Evolutionary conservation across 768 basidiomycete species (phyloP).

Genomic region (Leccinum incarnatum): DNA sequence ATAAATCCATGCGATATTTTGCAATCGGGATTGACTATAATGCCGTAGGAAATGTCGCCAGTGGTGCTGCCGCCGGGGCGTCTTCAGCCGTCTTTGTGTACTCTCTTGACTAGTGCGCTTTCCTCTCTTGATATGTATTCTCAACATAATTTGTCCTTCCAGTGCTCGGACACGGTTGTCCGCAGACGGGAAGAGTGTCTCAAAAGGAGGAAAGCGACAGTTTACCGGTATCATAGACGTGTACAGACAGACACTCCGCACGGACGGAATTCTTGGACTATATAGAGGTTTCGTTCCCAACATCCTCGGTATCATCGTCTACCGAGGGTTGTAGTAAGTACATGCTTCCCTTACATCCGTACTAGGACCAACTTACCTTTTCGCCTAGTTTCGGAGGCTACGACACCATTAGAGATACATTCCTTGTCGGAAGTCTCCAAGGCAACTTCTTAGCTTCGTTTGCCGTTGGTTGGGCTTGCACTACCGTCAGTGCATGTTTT

Average conservation of each 20-base stretch:
- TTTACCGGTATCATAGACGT: conserved; percentile 42
- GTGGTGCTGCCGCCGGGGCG: conserved; percentile 44
- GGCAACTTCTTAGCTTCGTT: conserved; percentile 43
- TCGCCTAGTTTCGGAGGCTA: conserved; percentile 41
- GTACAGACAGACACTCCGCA: conserved; percentile 40
- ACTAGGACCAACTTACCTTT: background rate
- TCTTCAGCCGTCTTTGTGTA: conserved; percentile 43
- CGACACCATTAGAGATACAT: conserved; percentile 37
- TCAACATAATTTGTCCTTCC: background rate
- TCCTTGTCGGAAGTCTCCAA: conserved; percentile 38
- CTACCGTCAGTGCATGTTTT: conserved; percentile 31
- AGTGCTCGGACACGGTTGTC: conserved; percentile 43
- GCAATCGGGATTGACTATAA: background rate
- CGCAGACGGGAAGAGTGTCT: conserved; percentile 37
- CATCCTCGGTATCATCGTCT: conserved; percentile 41
- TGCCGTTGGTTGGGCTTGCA: conserved; percentile 40
- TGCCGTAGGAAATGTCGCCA: conserved; percentile 38
- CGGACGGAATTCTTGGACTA: conserved; percentile 41
- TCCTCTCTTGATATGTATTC: background rate
- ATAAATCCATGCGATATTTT: background rate
- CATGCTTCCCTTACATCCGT: background rate
- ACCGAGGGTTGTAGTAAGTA: conserved; percentile 43
- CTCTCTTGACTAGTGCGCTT: conserved; percentile 42
- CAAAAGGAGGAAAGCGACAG: conserved; percentile 40
- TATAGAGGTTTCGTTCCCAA: conserved; percentile 44